Evolutionary conservation across 1,284 basidiomycete genomes (phyloP).

Genomic region (Microbotryum intermedium): DNA sequence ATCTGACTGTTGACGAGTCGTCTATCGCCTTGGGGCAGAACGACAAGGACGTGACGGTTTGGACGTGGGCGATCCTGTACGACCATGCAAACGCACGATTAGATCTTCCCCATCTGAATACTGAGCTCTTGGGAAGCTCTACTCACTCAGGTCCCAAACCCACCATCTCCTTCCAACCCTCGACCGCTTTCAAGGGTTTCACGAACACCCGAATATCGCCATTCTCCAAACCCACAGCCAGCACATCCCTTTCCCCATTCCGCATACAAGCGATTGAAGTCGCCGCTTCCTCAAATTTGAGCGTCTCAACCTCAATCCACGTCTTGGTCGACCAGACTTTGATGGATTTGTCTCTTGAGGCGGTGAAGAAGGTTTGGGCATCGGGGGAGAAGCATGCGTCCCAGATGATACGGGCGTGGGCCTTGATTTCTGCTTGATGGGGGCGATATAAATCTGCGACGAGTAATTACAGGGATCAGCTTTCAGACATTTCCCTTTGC

Average conservation of each 20-base stretch:
- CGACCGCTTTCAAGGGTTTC: neutral
- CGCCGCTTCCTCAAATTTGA: slow-evolving; percentile 40
- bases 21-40: slow-evolving; percentile 11
- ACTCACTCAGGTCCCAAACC: neutral
- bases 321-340: slow-evolving; percentile 14
- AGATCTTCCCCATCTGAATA: too few species aligned
- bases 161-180: neutral
- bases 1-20: slow-evolving; percentile 14
- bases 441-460: slow-evolving; percentile 52
- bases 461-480: neutral
- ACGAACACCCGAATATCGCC: slow-evolving; percentile 38
- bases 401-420: slow-evolving; percentile 90
- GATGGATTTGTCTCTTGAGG: slow-evolving; percentile 91
- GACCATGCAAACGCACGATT: neutral
- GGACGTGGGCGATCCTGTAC: slow-evolving; percentile 38
- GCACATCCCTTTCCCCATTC: slow-evolving; percentile 18
- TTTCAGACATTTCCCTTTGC: neutral
- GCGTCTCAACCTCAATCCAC: slow-evolving; percentile 28
- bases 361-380: slow-evolving; percentile 75
- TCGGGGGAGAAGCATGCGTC: slow-evolving; percentile 76
- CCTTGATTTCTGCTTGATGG: slow-evolving; percentile 56
- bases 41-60: slow-evolving; percentile 38
- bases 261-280: slow-evolving; percentile 37
- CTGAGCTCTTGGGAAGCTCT: too few species aligned
- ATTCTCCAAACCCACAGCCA: slow-evolving; percentile 42